Evolutionary conservation across 164 flowering plant species (phyloP), one percentile per base, ranked within the genome.

Genomic region (Vitis riparia): DNA sequence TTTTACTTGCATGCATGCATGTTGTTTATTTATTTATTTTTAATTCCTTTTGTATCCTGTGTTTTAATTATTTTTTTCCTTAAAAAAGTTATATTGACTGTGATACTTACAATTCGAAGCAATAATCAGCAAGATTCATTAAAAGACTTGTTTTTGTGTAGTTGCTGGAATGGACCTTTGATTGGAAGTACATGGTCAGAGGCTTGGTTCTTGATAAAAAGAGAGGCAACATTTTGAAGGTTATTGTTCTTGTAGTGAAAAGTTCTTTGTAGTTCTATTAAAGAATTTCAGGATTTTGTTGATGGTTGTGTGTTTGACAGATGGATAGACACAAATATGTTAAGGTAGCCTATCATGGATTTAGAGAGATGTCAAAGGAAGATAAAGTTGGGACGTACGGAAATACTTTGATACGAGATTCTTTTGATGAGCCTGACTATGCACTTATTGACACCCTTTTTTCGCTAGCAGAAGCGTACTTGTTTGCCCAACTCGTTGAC

Each of bases 301-400:
- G 14, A 29, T 68, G 58, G 15, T 29, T 65, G n/a, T 55, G 32
- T 59, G 23, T 73, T 59, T 15, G 72, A 51, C 87, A 95, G 99
- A 95, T 95, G 99, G 99, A 95, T 77, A 81, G 98, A 3, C 99
- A 95, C 74, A 92, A 95, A 74, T 95, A 95, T 83, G 99, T 95
- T 66, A 95, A 95, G 83, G 89, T 95, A n/a, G 98, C 99, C 48
- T 93, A 92, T 75, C 99, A 95, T 85, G 99, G 99, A 67, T 95
- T 90, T 61, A 85, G 74, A 62, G 98, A 89, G 83, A 62, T 95
- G 88, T 80, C 96, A 1, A 95, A 95, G 80, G 99, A 91, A 79
- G 96, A 89, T 9, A 95, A 91, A 84, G 91, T 90, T 75, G 86
- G 82, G n/a, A 82, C 92, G 61, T 95, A 95, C 78, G 99, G 97